Conservation (phyloP, 1,284 basidiomycete genomes). For the Bjerkandera adusta region DNA sequence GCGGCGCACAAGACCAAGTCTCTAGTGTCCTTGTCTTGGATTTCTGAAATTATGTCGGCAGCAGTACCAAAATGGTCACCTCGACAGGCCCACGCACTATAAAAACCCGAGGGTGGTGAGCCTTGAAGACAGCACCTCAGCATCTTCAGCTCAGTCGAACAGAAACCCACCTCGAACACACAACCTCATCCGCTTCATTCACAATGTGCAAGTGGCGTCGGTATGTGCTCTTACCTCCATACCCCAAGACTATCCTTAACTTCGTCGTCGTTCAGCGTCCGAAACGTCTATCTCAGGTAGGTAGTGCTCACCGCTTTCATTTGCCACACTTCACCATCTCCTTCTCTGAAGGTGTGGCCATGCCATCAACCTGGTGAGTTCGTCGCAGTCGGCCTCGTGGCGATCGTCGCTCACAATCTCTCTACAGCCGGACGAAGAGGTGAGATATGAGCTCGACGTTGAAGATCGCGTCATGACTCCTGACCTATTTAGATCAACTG, state of each 20-base stretch:
- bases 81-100: too few relatives aligned
- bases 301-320: slow-evolving; percentile 2
- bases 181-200: slow-evolving; percentile 1
- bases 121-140: too few relatives aligned
- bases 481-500: slow-evolving; percentile 54
- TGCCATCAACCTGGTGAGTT: slow-evolving; percentile 49
- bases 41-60: too few relatives aligned
- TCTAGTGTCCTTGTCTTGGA: too few relatives aligned
- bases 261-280: slow-evolving; percentile 15
- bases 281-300: slow-evolving; percentile 22
- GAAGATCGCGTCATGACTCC: too few relatives aligned
- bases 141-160: too few relatives aligned
- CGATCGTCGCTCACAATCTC: slow-evolving; percentile 10
- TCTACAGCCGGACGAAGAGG: slow-evolving; percentile 63
- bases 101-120: too few relatives aligned
- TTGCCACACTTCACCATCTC: background rate
- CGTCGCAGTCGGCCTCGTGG: slow-evolving; percentile 7
- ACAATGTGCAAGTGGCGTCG: slow-evolving; percentile 21
- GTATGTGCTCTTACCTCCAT: background rate
- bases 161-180: too few relatives aligned
- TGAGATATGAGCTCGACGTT: too few relatives aligned
- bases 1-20: too few relatives aligned
- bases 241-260: background rate
- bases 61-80: too few relatives aligned
- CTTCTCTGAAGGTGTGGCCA: slow-evolving; percentile 52